A percentile compares a stretch with the other conserved stretches of the same genome.
Conservation (phyloP, 176 grass and related monocot species). For the Thalia dealbata region DNA sequence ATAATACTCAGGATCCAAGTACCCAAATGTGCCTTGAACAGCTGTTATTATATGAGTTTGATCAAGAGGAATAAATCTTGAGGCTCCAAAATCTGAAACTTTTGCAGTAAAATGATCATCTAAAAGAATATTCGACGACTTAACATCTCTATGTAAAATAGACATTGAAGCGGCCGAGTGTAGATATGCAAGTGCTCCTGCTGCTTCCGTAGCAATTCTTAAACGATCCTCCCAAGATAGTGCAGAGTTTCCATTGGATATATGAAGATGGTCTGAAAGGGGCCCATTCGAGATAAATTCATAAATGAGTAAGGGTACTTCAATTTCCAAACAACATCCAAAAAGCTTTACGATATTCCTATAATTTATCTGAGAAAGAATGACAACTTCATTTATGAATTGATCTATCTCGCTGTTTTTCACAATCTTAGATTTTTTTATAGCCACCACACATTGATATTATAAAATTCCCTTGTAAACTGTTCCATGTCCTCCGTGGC, state of each 20-base stretch:
- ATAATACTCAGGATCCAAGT: background rate
- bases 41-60: background rate
- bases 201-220: background rate
- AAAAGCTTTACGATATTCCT: background rate
- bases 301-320: background rate
- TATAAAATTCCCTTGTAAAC: slow-evolving; percentile 2
- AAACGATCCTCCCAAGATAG: slow-evolving; percentile 1
- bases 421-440: background rate
- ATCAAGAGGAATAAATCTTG: background rate
- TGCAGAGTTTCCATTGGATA: background rate
- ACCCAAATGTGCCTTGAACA: background rate
- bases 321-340: background rate
- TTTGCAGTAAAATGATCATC: background rate
- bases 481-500: background rate
- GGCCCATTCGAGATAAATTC: background rate
- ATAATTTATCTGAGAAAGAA: slow-evolving; percentile 1
- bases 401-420: background rate
- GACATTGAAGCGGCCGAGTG: slow-evolving; percentile 1
- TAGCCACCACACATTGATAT: background rate
- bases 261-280: background rate
- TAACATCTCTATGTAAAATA: background rate
- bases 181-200: background rate
- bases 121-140: background rate
- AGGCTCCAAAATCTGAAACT: slow-evolving; percentile 3
- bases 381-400: background rate